Evolutionary conservation across 2,329 filamentous ascomycete species (phyloP).

Genomic region (Ophiostoma sp.): DNA sequence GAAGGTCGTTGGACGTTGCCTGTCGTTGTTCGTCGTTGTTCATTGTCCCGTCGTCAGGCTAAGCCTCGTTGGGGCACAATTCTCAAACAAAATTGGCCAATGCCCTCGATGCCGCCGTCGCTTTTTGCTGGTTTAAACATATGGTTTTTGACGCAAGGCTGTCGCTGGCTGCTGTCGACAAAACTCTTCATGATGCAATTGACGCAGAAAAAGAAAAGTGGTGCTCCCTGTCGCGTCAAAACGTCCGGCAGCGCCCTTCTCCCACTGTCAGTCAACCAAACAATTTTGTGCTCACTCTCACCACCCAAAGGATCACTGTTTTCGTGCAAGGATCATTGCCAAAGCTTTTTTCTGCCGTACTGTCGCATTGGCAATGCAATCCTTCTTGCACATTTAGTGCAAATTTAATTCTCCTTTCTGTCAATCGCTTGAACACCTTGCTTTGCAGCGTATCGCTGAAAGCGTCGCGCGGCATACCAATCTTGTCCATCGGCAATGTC

Average conservation of each 20-base stretch:
- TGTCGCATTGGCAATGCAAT: not conserved
- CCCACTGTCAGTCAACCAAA: too few species aligned
- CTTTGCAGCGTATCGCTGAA: too few species aligned
- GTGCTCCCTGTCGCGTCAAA: too few species aligned
- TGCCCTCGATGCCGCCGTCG: too few species aligned
- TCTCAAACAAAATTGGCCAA: not conserved
- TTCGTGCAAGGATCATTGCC: not conserved
- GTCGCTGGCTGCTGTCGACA: too few species aligned
- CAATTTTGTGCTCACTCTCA: not conserved
- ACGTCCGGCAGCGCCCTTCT: too few species aligned
- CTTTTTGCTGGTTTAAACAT: not conserved
- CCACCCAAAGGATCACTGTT: not conserved
- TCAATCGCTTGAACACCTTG: not conserved
- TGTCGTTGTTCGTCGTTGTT: too few species aligned
- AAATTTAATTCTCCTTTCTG: not conserved
- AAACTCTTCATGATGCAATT: too few species aligned
- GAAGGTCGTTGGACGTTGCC: too few species aligned
- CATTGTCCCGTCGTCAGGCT: not conserved
- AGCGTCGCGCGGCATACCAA: too few species aligned
- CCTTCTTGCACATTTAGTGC: not conserved
- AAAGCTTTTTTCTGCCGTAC: not conserved
- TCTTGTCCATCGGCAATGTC: too few species aligned
- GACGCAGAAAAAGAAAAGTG: too few species aligned
- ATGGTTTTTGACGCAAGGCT: not conserved
- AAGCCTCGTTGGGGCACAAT: not conserved